Evolutionary conservation across 768 basidiomycete species (phyloP), one percentile per base, ranked within the genome.

Genomic region (Russula olivacea): DNA sequence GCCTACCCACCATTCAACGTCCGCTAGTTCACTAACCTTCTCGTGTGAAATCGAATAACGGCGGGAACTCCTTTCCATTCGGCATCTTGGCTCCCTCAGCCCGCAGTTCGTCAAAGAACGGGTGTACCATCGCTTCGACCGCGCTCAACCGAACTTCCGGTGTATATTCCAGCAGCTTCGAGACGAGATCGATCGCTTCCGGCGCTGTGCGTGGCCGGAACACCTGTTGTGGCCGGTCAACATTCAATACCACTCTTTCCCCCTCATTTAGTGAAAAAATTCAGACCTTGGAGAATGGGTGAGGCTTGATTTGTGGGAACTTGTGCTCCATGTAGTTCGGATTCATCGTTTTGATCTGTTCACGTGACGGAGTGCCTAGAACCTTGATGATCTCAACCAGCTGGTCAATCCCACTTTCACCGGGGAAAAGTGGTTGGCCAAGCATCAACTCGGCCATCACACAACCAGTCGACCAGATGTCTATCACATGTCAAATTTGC

Each of bases 301-400:
- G 96, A n/a, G 95, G 93, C 74, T 96, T 94, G 81, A 99, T 99
- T 77, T 98, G 96, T 1, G 97, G 97, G 81, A 99, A 99, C 77
- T 98, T 98, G 85, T 99, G 97, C 74, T 99, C 97, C 97, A 98
- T 98, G 78, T 99, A 99, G 79, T 99, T 99, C 59, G 97, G 97
- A 77, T 99, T 99, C 97, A 99, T 99, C 69, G 97, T 98, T 87
- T 99, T 98, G 84, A 99, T 99, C 76, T 99, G 97, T 73, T 98
- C 97, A 69, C 96, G 81, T 63, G 97, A 95, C 2, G 97, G 97
- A 23, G 97, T 99, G 17, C 97, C 97, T 58, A 99, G 85, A 49
- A 99, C 94, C 76, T 99, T 99, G 87, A 99, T 99, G 70, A 99
- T 99, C 78, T 99, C 97, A 61, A 99, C 97, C 71, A 99, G 75